phyloP scores from a whole-genome alignment of 169 alveolate species.

The Plasmodium vivax region DNA sequence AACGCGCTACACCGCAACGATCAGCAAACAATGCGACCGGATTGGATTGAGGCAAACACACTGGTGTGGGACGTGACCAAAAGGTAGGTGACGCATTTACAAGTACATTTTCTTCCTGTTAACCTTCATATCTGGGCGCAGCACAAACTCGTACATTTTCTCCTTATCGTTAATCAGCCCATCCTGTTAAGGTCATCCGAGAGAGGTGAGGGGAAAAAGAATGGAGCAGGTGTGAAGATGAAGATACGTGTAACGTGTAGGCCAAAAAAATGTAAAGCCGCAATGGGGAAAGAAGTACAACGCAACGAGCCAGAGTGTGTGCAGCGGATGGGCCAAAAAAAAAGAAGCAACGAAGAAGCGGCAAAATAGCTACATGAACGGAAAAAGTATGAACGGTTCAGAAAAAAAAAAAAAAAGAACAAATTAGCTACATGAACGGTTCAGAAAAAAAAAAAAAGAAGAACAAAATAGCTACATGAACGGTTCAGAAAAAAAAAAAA shows the following conservation, averaged over 20 bases:
- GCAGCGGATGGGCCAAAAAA: not conserved
- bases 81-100: slow-evolving; percentile 26
- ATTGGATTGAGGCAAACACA: not conserved
- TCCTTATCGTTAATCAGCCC: slow-evolving; percentile 88
- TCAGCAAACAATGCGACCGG: not conserved
- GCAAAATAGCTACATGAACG: not conserved
- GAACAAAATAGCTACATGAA: not conserved
- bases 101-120: slow-evolving; percentile 91
- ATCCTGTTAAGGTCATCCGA: slow-evolving; percentile 75
- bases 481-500: not conserved
- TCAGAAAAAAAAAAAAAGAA: not conserved
- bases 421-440: not conserved
- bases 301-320: not conserved
- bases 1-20: not conserved
- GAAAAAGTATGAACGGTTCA: not conserved
- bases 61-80: not conserved
- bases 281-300: slow-evolving; percentile 89
- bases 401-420: not conserved
- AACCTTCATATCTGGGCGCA: slow-evolving; percentile 95
- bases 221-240: slow-evolving; percentile 91
- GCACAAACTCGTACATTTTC: slow-evolving; percentile 91
- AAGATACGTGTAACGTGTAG: slow-evolving; percentile 87
- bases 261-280: slow-evolving; percentile 93
- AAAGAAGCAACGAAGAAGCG: not conserved
- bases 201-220: slow-evolving; percentile 7